Conservation (phyloP, 768 basidiomycete genomes). For the Lactarius hengduanensis region DNA sequence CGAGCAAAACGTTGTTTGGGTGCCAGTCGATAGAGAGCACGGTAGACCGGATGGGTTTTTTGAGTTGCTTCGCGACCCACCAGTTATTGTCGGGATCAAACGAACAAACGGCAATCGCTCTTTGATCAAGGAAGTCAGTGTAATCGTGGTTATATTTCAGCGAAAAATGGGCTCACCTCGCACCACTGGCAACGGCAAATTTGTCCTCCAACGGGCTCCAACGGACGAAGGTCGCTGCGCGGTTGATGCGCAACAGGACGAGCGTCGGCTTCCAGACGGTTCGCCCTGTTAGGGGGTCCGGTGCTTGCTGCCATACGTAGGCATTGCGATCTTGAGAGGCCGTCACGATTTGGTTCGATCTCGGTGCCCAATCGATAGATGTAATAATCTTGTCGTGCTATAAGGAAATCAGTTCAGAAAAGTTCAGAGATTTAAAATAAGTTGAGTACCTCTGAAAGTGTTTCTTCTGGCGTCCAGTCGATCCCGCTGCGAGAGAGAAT, state of each 20-base stretch:
- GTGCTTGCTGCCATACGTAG: slow-evolving; percentile 92
- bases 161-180: slow-evolving; percentile 54
- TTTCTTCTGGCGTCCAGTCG: slow-evolving; percentile 71
- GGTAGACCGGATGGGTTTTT: slow-evolving; percentile 96
- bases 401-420: neutral
- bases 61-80: slow-evolving; percentile 97
- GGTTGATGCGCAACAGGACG: slow-evolving; percentile 92
- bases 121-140: slow-evolving; percentile 33
- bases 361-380: slow-evolving; percentile 97
- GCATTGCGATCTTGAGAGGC: slow-evolving; percentile 99
- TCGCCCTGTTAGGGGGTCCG: slow-evolving; percentile 69
- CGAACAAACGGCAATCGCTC: slow-evolving; percentile 93
- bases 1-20: slow-evolving; percentile 96
- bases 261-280: slow-evolving; percentile 91
- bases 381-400: slow-evolving; percentile 98
- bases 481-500: slow-evolving; percentile 67
- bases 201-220: slow-evolving; percentile 99
- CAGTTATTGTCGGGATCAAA: slow-evolving; percentile 98
- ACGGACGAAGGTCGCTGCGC: slow-evolving; percentile 90
- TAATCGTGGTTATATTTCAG: neutral
- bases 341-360: slow-evolving; percentile 95
- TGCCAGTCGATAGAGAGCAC: slow-evolving; percentile 97
- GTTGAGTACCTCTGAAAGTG: slow-evolving; percentile 73
- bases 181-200: slow-evolving; percentile 97
- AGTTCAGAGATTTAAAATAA: neutral